Base-by-base conservation (phyloP, 768 basidiomycete genomes). In the Mycena alexandri region DNA sequence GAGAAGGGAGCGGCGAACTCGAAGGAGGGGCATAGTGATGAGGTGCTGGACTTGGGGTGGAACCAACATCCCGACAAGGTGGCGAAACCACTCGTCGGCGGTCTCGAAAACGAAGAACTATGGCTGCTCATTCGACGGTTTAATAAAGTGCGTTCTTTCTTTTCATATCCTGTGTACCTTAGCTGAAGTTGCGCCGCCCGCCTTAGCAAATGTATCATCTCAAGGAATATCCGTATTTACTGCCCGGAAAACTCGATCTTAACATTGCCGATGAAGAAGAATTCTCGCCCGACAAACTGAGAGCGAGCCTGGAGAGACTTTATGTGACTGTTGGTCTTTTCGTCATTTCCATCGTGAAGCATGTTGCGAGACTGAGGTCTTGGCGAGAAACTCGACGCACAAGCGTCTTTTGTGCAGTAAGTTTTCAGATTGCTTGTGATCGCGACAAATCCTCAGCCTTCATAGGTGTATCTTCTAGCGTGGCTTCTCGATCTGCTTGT, bases 261-360 rank as follows among this genome's bases (percentile, higher is more conserved):
- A 79, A 81, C 61, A 74, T 79, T 11, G 70, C 79, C 3, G 74
- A 74, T 11, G 72, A 81, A 24, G 82, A 82, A 67, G 81, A 82
- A 64, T 83, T 83, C 71, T 77, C 79, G 1, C 78, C 82, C 0
- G 83, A 83, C 68, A 84, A 82, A 71, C 74, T 84, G 10, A 73
- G 83, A 21, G 78, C 79, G 22, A 79, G 76, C 50, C 65, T 84
- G 7, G 83, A 84, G 71, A 68, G 83, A 3, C 65, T 83, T 22
- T 84, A 84, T 65, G 73, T 81, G 59, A 79, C 77, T 7, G 76
- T 83, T 48, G 74, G 77, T 72, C 36, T 77, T 76, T 36, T 61
- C 44, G 33, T 60, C 16, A 61, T 61, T 21, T 61, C 57, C 42
- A 73, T 78, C 52, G 73, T 72, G 8, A 81, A 78, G 69, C 82